phyloP scores from a whole-genome alignment of 2,329 filamentous ascomycete species.

The Thielaviopsis ethacetica region DNA sequence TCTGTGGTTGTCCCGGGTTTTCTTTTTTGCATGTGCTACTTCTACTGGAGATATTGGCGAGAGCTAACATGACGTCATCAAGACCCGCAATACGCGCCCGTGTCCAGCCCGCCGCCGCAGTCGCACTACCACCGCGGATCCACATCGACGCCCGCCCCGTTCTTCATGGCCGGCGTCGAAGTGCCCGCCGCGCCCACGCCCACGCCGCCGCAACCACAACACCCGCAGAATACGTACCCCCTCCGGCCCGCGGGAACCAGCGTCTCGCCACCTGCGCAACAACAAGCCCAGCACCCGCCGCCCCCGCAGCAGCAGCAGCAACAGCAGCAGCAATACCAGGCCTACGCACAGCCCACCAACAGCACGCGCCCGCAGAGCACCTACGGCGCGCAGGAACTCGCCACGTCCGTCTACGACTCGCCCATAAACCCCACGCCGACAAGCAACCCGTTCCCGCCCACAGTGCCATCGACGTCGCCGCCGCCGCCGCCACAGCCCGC shows the following conservation, averaged over 20 bases:
- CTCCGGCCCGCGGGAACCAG: constrained; percentile 19
- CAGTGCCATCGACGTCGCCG: constrained; percentile 17
- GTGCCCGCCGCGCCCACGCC: constrained; percentile 24
- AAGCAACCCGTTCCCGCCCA: constrained; percentile 18
- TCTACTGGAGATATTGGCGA: neutral
- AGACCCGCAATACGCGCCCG: neutral
- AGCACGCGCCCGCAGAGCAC: constrained; percentile 47
- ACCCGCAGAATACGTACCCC: constrained; percentile 26
- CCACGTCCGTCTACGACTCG: constrained; percentile 62
- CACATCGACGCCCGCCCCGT: constrained; percentile 37
- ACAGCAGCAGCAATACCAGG: constrained; percentile 27
- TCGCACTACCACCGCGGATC: constrained; percentile 36
- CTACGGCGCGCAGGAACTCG: constrained; percentile 60
- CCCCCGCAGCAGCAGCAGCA: constrained; percentile 22
- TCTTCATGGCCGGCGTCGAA: constrained; percentile 47
- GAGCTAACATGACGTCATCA: neutral
- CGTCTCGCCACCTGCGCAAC: neutral
- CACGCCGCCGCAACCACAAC: constrained; percentile 19
- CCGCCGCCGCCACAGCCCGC: constrained; percentile 16
- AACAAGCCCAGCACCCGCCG: constrained; percentile 18
- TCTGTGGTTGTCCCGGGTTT: constrained; percentile 3
- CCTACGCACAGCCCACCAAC: constrained; percentile 32
- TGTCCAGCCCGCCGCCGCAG: constrained; percentile 31
- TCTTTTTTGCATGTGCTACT: neutral
- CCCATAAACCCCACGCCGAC: constrained; percentile 42